Base-by-base conservation (phyloP, 2,329 filamentous ascomycete species). In the Bimuria novae-zelandiae region DNA sequence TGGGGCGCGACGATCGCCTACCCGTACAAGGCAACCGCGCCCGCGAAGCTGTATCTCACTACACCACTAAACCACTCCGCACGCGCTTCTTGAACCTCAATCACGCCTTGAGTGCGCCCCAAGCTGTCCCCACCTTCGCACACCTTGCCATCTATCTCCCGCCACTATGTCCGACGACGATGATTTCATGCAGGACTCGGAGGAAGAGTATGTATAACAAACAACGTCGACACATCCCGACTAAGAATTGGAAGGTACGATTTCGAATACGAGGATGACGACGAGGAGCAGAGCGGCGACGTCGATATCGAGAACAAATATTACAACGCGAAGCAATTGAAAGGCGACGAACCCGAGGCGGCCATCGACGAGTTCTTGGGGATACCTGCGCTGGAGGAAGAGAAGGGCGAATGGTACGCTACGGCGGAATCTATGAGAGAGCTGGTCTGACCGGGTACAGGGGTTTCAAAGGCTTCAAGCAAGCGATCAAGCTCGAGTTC, bases 231-330 rank as follows among this genome's bases (percentile, higher is more conserved):
- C 22, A 23, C 42, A 12, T n/a, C n/a, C 7, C 11, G 2, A 41
- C 63, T 68, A 72, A 72, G 30, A 52, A n/a, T 6, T 23, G 30
- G 3, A 54, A 90, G 88, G 67, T 92, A 97, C 72, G 94, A 97
- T 77, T 97, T 97, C 73, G 93, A 97, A 70, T 97, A 97, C 76
- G 93, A 97, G 72, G 94, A 92, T 65, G 91, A 92, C 61, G 91
- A 96, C 51, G 92, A 94, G 43, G 90, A 95, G 37, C 88, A 96
- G 52, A 86, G 84, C 27, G 92, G 88, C 52, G 91, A 97, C 72
- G 89, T 97, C 65, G 92, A 93, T 63, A 95, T 97, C 73, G 94
- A 99, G 75, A 99, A 99, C 80, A 97, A 96, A 78, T 99, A 99
- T 80, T 99, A 97, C 82, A 97, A 97, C 76, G 94, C 94, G 37